Evolutionary conservation across 176 grass and related monocot genomes (phyloP).

Genomic region (Aegilops sharonensis): DNA sequence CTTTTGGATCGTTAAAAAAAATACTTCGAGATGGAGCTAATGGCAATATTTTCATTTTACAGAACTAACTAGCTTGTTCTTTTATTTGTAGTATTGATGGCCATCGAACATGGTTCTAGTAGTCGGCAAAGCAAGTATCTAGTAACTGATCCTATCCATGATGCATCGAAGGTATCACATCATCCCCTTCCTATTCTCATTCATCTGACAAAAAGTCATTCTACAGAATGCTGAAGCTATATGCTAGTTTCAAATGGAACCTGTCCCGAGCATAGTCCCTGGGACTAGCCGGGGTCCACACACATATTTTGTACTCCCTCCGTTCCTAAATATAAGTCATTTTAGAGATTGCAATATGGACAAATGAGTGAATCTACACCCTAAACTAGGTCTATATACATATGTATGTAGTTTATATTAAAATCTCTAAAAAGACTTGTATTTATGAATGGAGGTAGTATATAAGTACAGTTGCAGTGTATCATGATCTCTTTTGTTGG

Average conservation of each 20-base stretch:
- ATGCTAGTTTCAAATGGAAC: neutral
- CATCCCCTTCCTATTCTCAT: neutral
- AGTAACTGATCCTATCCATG: neutral
- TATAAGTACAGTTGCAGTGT: neutral
- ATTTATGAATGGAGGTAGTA: too few species aligned
- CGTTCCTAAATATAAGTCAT: too few species aligned
- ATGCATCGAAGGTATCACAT: neutral
- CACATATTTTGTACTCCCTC: too few species aligned
- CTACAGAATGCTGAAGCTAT: neutral
- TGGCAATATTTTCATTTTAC: neutral
- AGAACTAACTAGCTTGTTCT: neutral
- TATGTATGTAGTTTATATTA: too few species aligned
- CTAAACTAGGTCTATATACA: too few species aligned
- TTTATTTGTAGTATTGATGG: neutral
- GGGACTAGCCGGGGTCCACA: too few species aligned
- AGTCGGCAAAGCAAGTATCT: neutral
- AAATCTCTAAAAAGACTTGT: too few species aligned
- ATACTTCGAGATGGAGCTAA: neutral
- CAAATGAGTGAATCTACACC: too few species aligned
- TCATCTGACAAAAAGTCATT: neutral
- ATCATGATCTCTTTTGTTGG: neutral
- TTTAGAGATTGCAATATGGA: too few species aligned
- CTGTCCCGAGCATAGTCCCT: neutral
- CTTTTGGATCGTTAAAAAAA: neutral
- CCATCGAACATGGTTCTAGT: neutral